Evolutionary conservation across 176 grass and related monocot genomes (phyloP).

Genomic region (Aegilops speltoides): DNA sequence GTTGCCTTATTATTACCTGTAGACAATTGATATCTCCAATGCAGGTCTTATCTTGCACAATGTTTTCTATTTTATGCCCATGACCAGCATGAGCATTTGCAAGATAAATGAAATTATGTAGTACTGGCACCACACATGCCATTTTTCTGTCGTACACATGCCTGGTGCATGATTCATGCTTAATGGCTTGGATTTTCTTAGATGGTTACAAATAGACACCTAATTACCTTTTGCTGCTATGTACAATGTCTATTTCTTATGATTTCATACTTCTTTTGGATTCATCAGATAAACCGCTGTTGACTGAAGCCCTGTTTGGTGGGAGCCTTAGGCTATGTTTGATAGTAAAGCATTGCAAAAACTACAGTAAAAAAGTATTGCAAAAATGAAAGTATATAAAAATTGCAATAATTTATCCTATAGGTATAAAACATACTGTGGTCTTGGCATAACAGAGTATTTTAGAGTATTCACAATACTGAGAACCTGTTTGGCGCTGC

Average conservation of each 20-base stretch:
- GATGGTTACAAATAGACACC: background rate
- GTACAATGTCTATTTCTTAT: background rate
- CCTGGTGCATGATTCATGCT: background rate
- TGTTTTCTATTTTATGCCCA: background rate
- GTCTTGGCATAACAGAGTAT: no score
- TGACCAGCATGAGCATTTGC: background rate
- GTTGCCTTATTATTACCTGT: background rate
- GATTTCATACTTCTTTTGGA: background rate
- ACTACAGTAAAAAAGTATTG: no score
- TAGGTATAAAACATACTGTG: no score
- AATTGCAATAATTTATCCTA: no score
- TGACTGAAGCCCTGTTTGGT: background rate
- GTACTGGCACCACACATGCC: background rate
- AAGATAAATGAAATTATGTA: constrained; percentile 4
- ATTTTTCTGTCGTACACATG: background rate
- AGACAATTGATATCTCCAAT: constrained; percentile 10
- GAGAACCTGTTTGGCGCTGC: no score
- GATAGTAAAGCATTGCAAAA: no score
- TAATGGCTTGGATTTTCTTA: background rate
- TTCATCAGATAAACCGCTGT: background rate
- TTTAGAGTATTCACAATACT: no score
- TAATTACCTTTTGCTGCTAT: background rate
- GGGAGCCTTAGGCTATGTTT: background rate
- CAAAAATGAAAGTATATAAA: no score
- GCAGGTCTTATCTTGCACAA: constrained; percentile 1